A percentile compares a stretch with the other conserved stretches of the same genome.
These are phyloP conservation scores for Aspergillus novoparasiticus DNA, from an alignment of 2,329 filamentous ascomycete species.

Conservation along the genomic window DNA sequence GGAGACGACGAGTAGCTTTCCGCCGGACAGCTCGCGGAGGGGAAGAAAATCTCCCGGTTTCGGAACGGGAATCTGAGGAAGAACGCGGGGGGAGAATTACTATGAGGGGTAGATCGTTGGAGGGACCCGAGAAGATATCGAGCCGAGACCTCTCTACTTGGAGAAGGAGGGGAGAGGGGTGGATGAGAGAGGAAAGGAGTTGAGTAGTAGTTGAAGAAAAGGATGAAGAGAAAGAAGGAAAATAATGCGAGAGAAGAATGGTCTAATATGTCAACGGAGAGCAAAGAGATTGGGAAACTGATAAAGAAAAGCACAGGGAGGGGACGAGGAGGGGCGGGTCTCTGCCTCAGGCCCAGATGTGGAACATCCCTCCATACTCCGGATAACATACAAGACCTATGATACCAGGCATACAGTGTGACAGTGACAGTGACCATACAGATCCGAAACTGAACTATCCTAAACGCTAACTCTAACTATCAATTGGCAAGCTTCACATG, in stretches of 20 bases:
- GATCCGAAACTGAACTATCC: too few species aligned
- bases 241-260: constrained; percentile 3
- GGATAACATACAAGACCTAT: too few species aligned
- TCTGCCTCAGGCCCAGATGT: neutral
- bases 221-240: neutral
- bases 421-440: too few species aligned
- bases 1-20: constrained; percentile 19
- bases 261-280: neutral
- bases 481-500: neutral
- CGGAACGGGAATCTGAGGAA: constrained; percentile 23
- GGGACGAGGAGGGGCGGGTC: neutral
- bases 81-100: constrained; percentile 11
- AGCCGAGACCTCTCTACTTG: neutral
- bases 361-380: neutral
- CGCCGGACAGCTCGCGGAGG: constrained; percentile 17
- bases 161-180: neutral
- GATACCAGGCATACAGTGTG: too few species aligned
- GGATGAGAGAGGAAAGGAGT: constrained; percentile 3
- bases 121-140: constrained; percentile 1
- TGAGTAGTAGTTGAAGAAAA: constrained; percentile 8
- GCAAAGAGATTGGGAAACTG: neutral
- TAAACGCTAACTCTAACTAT: neutral
- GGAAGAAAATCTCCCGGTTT: constrained; percentile 28
- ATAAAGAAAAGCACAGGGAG: neutral
- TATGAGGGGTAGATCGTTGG: neutral